A percentile compares a stretch with the other conserved stretches of the same genome.
Evolutionary conservation across 2,329 filamentous ascomycete genomes (phyloP).

Genomic region (Penicillium sp.): DNA sequence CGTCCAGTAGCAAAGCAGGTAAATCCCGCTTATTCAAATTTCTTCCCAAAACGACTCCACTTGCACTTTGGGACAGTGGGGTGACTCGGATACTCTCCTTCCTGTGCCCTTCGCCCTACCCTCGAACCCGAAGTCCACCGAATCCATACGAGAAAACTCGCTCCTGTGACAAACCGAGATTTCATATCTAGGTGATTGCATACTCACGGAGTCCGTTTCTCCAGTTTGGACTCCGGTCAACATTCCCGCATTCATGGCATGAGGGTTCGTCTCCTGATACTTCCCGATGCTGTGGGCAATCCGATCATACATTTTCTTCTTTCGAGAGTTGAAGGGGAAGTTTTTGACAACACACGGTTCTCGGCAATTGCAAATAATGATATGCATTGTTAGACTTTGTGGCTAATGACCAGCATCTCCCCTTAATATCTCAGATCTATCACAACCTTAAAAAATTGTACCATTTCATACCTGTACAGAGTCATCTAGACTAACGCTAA

Average conservation of each 20-base stretch:
- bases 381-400: neutral
- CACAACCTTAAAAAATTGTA: neutral
- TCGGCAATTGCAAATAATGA: neutral
- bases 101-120: slow-evolving; percentile 5
- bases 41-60: neutral
- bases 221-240: slow-evolving; percentile 9
- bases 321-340: neutral
- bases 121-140: slow-evolving; percentile 17
- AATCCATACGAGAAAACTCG: neutral
- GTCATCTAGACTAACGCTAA: neutral
- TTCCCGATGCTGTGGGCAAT: slow-evolving; percentile 1
- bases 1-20: slow-evolving; percentile 10
- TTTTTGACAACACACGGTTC: neutral
- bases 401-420: neutral
- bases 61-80: slow-evolving; percentile 18
- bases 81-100: slow-evolving; percentile 24
- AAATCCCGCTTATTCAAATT: slow-evolving; percentile 17
- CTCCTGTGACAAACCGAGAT: slow-evolving; percentile 15
- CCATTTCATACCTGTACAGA: neutral
- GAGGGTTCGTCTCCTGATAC: slow-evolving; percentile 4
- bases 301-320: neutral
- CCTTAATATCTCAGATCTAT: slow-evolving; percentile 1
- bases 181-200: slow-evolving; percentile 10
- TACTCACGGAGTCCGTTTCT: slow-evolving; percentile 1
- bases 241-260: neutral